Evolutionary conservation across 345 rosid genomes (phyloP), one percentile per base, ranked within the genome.

Genomic region (Lepidium didymum): DNA sequence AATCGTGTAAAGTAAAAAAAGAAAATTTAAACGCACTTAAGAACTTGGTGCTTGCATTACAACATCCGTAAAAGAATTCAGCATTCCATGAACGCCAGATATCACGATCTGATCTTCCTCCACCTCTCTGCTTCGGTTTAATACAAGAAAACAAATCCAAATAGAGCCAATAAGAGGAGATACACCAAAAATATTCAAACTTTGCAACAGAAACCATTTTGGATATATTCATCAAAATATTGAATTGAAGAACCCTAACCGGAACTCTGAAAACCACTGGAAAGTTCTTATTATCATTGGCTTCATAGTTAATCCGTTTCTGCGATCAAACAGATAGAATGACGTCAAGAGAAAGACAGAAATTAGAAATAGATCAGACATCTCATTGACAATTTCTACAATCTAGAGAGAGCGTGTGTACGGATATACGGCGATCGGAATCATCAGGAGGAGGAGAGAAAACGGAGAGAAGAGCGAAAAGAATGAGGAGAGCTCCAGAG

Each of bases 21-120:
- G 0, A 9, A 31, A 1, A 40, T 3, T 55, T 56, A 43, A 12
- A 80, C 87, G 14, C 64, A 91, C 97, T 78, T 45, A 82, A 71
- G 69, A 86, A 87, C 41, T 78, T 84, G 69, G 52, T 69, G 86
- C 85, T 87, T 9, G 97, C 83, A 59, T 85, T 85, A 46, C 89
- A 86, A 75, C 97, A 91, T 54, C 91, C 93, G 23, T 79, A 64
- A 53, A 74, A 89, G 52, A 81, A 79, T 45, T 81, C 60, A 37
- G 97, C 79, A 61, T 84, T 82, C 51, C 61, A 60, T 0, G 96
- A 91, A 76, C 80, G 87, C 97, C 97, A 91, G 8, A 87, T 73
- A 70, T 87, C 84, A 75, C 87, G 97, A 80, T 78, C 81, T 51
- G 74, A 76, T 80, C 76, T 85, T 36, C 93, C 92, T 58, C 93